phyloP scores from a whole-genome alignment of 306 rosid genomes.

The Vachellia collinsii region DNA sequence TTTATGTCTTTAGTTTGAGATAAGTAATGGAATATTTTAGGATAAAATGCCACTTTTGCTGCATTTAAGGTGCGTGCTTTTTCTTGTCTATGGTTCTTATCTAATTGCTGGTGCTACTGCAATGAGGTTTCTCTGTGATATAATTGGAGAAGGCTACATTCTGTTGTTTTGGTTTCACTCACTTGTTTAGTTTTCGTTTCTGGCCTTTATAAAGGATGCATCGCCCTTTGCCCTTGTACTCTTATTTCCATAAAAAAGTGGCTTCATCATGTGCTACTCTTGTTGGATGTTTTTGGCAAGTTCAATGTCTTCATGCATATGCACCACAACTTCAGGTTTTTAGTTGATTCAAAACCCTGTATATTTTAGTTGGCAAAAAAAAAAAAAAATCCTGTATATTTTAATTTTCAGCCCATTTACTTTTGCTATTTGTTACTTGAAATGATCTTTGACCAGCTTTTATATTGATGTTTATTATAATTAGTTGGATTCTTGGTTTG shows the following conservation, averaged over 20 bases:
- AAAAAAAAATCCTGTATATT: no score
- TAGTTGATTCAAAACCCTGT: no score
- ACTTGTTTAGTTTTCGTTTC: background rate
- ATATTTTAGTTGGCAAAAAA: no score
- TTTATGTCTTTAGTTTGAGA: constrained; percentile 27
- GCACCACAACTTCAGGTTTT: no score
- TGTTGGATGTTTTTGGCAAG: no score
- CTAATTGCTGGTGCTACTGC: constrained; percentile 1
- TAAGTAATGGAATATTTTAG: constrained; percentile 11
- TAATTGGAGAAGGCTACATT: constrained; percentile 19
- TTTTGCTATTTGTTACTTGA: no score
- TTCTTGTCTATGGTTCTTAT: constrained; percentile 26
- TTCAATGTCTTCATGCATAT: no score
- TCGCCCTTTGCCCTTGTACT: background rate
- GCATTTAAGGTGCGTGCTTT: background rate
- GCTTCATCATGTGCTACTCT: background rate
- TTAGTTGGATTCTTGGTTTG: no score
- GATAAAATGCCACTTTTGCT: constrained; percentile 20
- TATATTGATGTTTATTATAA: no score
- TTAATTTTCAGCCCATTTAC: no score
- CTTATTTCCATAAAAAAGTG: background rate
- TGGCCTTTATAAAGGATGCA: constrained; percentile 22
- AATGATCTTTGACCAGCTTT: no score
- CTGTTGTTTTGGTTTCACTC: constrained; percentile 10
- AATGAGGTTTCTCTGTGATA: constrained; percentile 10